Evolutionary conservation across 2,329 filamentous ascomycete species (phyloP), one percentile per base, ranked within the genome.

Genomic region (Colletotrichum liaoningense): DNA sequence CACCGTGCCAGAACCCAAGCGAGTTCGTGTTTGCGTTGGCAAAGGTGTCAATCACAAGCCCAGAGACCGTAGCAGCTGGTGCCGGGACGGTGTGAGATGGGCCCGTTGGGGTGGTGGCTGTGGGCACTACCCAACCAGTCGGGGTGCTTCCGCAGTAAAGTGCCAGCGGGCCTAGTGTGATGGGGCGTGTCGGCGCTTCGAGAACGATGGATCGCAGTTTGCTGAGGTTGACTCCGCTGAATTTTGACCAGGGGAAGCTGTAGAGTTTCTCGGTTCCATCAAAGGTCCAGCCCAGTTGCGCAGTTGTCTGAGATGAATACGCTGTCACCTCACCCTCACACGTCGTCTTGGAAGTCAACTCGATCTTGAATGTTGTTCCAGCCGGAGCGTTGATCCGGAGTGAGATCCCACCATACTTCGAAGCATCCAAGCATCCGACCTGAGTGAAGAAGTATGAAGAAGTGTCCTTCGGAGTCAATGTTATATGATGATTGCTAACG

Each of bases 1-100:
- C 85, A 11, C 92, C 92, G 79, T 93, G 91, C 88, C 90, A 93
- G 80, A 89, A 87, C 3, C 88, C 88, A 2, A 93, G 85, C 22
- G 88, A 86, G 77, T 94, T 93, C 30, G 81, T 85, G 73, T 85
- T 81, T 3, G 80, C 69, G 75, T 84, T 85, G 46, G 81, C 81
- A 75, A 94, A 94, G 4, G 85, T 86, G 80, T 94, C 92, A 69
- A 94, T 89, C 0, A 93, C 83, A 35, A 90, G 83, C 14, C 83
- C 81, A 19, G 86, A 83, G 30, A 86, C 86, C 24, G 86, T 84
- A 62, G 87, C 84, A 14, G 81, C 76, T 3, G 88, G 88, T 4
- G 87, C 86, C n/a, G 85, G 79, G 16, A 89, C 84, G 6, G 87
- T 89, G 19, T 82, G 82, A 4, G 84, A 84, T 7, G 86, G 84